Evolutionary conservation across 257 asterid genomes (phyloP), one percentile per base, ranked within the genome.

Genomic region (Rauvolfia tetraphylla): DNA sequence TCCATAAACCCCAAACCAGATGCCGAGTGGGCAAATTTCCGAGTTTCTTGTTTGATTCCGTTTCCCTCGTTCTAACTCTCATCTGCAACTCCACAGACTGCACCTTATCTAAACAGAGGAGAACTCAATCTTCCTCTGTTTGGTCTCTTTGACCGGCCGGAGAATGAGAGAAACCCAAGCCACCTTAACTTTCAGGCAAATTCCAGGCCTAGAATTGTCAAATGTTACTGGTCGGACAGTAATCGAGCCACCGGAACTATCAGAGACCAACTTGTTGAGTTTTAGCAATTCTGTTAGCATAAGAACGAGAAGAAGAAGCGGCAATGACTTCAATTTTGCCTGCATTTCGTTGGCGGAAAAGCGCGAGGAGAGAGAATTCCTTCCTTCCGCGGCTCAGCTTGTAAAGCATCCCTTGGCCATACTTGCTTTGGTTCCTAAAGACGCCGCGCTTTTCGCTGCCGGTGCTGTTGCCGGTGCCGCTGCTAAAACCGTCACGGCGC

Each of bases 391-490:
- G 34, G 84, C 91, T 65, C 99, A 95, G 89, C 82, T 95, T 18
- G 41, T 90, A 34, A 89, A 90, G 73, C 92, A 91, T 68, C 99
- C 99, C 0, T 73, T 95, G 74, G 96, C 95, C 56, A 68, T 86
- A 75, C 84, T 89, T 22, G 96, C 98, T 42, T 82, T 89, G 95
- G 88, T 90, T 73, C 98, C 99, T 4, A 87, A 80, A 78, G 96
- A 90, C 1, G 94, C 85, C 59, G 96, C 98, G 48, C 89, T 95
- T 51, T 95, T 95, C 74, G 89, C 91, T 61, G 99, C 99, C 76
- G 99, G 98, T 18, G 98, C 99, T 12, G 76, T 95, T 68, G 96
- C 98, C 74, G 97, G 99, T 42, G 93, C 96, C 57, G 89, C 96
- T 12, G 97, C 98, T 2, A 95, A 95, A 80, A 85, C 96, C 31